Percentiles rank a stretch among this genome's conserved stretches.
These are phyloP conservation scores for Lodderomyces metapsilosis DNA, from an alignment of 1,139 yeast species.

Conservation along the genomic window DNA sequence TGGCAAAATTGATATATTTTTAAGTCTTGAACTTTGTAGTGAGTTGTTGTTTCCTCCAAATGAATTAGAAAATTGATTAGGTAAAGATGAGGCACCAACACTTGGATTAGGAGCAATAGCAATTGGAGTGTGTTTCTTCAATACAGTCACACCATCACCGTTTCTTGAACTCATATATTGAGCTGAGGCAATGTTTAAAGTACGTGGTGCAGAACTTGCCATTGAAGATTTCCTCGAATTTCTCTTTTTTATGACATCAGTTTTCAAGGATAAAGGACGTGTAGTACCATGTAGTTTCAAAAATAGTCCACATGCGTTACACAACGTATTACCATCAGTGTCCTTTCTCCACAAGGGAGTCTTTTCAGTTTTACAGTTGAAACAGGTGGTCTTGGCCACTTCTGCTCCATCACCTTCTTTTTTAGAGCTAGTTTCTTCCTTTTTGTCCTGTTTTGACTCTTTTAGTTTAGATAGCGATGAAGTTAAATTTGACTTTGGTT, in stretches of 20 bases:
- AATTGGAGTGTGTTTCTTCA: slow-evolving; percentile 6
- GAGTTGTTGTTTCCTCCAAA: slow-evolving; percentile 7
- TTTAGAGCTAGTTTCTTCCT: slow-evolving; percentile 31
- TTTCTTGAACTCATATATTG: neutral
- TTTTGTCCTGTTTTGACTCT: slow-evolving; percentile 11
- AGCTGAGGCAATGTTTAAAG: neutral
- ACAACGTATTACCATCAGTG: slow-evolving; percentile 53
- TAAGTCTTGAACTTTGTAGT: slow-evolving; percentile 23
- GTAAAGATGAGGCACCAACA: slow-evolving; percentile 13
- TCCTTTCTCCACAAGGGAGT: slow-evolving; percentile 63
- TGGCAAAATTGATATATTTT: slow-evolving; percentile 45
- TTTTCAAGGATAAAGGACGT: slow-evolving; percentile 54
- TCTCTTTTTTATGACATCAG: slow-evolving; percentile 58
- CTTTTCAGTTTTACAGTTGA: slow-evolving; percentile 53
- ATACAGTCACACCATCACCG: neutral
- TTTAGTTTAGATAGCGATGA: slow-evolving; percentile 24
- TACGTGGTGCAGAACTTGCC: slow-evolving; percentile 1
- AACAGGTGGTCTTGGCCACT: slow-evolving; percentile 12
- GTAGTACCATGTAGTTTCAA: slow-evolving; percentile 58
- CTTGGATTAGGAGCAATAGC: slow-evolving; percentile 11
- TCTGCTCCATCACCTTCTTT: slow-evolving; percentile 6
- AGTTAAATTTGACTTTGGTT: slow-evolving; percentile 34
- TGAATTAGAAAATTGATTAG: slow-evolving; percentile 7
- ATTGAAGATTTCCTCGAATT: slow-evolving; percentile 30
- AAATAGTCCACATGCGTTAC: slow-evolving; percentile 62